Evolutionary conservation across 148 eudicot species (phyloP).

Genomic region (Selenicereus undatus): DNA sequence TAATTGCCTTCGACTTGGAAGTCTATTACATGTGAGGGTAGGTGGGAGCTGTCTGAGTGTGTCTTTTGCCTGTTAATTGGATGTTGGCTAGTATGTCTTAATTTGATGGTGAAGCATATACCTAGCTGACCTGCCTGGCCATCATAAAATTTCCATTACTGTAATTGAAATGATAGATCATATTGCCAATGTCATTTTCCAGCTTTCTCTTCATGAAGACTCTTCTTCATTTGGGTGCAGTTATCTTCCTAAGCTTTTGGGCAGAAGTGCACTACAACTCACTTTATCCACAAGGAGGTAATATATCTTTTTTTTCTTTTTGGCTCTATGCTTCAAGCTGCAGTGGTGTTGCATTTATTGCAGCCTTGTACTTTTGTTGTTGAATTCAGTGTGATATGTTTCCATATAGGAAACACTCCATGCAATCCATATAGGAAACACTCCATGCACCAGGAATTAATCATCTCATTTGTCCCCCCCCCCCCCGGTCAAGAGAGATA

Average conservation of each 20-base stretch:
- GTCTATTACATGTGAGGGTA: too few relatives aligned
- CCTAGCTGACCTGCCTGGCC: neutral
- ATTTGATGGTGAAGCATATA: neutral
- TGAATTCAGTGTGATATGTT: neutral
- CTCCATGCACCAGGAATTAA: neutral
- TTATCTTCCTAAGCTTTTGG: conserved; percentile 87
- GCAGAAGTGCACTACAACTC: conserved; percentile 98
- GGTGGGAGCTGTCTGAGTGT: too few relatives aligned
- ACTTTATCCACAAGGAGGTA: conserved; percentile 85
- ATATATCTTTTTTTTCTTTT: neutral
- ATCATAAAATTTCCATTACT: neutral
- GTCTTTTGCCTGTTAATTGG: neutral
- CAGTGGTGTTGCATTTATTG: neutral
- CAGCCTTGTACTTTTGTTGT: neutral
- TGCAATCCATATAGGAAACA: neutral
- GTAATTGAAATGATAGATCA: neutral
- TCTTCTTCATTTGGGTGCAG: conserved; percentile 30
- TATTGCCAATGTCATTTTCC: neutral
- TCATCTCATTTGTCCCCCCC: neutral
- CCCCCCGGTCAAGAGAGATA: too few relatives aligned
- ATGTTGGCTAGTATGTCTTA: neutral
- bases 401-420: neutral
- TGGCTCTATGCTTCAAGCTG: neutral
- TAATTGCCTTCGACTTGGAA: too few relatives aligned
- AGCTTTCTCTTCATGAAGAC: conserved; percentile 8